Base-by-base conservation (phyloP, 208 protist species). In the Acanthamoeba sp. region DNA sequence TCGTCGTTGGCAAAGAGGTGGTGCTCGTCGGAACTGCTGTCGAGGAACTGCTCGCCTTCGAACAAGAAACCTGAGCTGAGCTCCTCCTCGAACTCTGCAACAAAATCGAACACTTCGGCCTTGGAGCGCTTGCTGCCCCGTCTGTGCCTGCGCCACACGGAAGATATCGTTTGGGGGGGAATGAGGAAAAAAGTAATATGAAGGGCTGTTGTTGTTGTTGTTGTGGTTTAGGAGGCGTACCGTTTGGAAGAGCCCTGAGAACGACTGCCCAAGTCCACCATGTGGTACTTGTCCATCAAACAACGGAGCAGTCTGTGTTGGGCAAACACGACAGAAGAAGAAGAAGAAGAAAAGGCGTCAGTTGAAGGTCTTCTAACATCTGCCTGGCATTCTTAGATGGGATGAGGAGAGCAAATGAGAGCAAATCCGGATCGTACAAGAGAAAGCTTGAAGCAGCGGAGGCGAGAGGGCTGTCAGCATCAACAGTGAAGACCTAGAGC, bases 21-120 rank as follows among this genome's bases (percentile, higher is more conserved):
- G 6, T 45, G 36, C 18, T 78, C 69, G 16, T 32, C 6, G 69
- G 27, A 18, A 18, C 69, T 78, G 69, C 36, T 36, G 38, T 38
- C 32, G 69, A 48, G 38, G 69, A 78, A 48, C 36, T 57, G 52
- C 34, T 78, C 69, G 69, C 69, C 69, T 34, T 78, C 69, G 34
- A 78, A 78, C 36, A 78, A 27, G 36, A 78, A 78, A 14, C 34
- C 69, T 4, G 69, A 42, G 29, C 69, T 42, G 14, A 78, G n/a
- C 20, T 78, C 62, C 32, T 71, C 69, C 69, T 78, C 69, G 22
- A 78, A 78, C 34, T 78, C 69, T 4, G 69, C 34, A 45, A 78
- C 69, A 14, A 78, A 78, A 20, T 78, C 69, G 69, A 78, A 78
- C 34, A 78, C 34, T 22, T 78, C 69, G 69, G 52, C 12, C 20